Conservation (phyloP, 805 yeast genomes). For the Ogataea thermomethanolica region DNA sequence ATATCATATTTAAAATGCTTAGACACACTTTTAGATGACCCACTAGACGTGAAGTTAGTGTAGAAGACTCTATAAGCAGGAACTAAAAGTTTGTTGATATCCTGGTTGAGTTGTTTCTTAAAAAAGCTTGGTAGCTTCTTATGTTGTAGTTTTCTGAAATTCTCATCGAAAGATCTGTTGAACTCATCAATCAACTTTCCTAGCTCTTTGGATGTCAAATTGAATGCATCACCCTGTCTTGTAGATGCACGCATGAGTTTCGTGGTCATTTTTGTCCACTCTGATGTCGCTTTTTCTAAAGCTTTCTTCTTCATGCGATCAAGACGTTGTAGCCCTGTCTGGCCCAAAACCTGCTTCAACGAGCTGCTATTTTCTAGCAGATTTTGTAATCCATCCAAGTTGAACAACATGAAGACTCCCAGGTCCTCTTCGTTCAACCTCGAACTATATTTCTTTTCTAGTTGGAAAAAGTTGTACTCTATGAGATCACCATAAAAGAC, state of each 20-base stretch:
- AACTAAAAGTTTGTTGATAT: constrained; percentile 64
- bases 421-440: constrained; percentile 45
- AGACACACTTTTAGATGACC: constrained; percentile 63
- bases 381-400: constrained; percentile 71
- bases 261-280: constrained; percentile 79
- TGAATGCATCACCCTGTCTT: constrained; percentile 47
- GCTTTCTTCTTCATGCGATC: constrained; percentile 71
- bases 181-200: constrained; percentile 58
- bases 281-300: constrained; percentile 63
- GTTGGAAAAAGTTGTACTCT: constrained; percentile 62
- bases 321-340: constrained; percentile 57
- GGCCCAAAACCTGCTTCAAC: constrained; percentile 52
- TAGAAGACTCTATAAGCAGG: constrained; percentile 85
- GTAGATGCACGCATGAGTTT: constrained; percentile 78
- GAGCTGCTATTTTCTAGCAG: constrained; percentile 50
- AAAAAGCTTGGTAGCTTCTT: constrained; percentile 38
- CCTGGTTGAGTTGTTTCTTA: constrained; percentile 61
- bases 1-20: constrained; percentile 69
- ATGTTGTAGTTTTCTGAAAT: constrained; percentile 60
- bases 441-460: constrained; percentile 57
- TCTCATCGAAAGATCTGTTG: constrained; percentile 78
- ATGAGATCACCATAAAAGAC: constrained; percentile 73
- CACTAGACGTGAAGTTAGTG: constrained; percentile 68
- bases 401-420: constrained; percentile 71
- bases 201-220: constrained; percentile 72